phyloP scores from a whole-genome alignment of 2,329 filamentous ascomycete genomes.

The Penicillium sp. region DNA sequence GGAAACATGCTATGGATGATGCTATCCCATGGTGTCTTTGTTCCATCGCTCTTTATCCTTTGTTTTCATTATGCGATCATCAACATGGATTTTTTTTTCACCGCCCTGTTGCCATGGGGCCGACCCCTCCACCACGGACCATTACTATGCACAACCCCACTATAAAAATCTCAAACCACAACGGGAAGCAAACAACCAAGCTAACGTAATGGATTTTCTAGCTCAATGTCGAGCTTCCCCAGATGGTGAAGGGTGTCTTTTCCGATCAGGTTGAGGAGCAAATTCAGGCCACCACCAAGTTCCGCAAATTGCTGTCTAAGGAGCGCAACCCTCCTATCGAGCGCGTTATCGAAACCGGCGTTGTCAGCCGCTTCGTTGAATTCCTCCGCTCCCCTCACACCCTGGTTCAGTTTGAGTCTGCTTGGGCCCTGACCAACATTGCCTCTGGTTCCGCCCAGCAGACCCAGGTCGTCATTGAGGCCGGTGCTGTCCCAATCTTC shows the following conservation, averaged over 20 bases:
- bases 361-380: conserved; percentile 95
- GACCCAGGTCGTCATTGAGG: conserved; percentile 98
- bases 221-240: conserved; percentile 96
- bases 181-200: conserved; percentile 19
- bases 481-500: conserved; percentile 96
- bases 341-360: conserved; percentile 98
- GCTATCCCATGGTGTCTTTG: not conserved
- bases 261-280: conserved; percentile 98
- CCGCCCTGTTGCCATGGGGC: conserved; percentile 34
- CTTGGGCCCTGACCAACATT: conserved; percentile 99
- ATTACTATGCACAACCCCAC: conserved; percentile 19
- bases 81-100: conserved; percentile 36
- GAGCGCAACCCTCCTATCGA: conserved; percentile 99
- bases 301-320: conserved; percentile 96
- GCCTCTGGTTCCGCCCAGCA: conserved; percentile 95
- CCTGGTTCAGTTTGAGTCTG: conserved; percentile 97
- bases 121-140: conserved; percentile 22
- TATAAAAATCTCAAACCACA: conserved; percentile 2
- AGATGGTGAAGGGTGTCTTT: conserved; percentile 98
- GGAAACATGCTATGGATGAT: not conserved
- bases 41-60: conserved; percentile 11
- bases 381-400: conserved; percentile 98
- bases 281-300: conserved; percentile 96
- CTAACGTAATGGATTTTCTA: conserved; percentile 44
- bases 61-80: conserved; percentile 31